Evolutionary conservation across 1,139 yeast genomes (phyloP).

Genomic region (Sugiyamaella japonica): DNA sequence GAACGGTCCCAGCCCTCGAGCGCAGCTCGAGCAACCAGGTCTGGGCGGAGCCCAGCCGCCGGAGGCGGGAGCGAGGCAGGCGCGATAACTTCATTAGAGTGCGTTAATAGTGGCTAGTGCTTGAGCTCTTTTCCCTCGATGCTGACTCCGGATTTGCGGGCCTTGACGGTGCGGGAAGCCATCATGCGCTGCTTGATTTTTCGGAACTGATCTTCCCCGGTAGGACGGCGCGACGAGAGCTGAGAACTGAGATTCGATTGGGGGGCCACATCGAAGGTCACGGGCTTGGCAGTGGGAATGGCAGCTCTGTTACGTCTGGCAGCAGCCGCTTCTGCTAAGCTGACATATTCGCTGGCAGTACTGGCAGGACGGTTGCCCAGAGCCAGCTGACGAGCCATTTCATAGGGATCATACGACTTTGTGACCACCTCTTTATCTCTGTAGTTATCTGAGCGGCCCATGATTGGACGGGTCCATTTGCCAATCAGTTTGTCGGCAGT

Average conservation of each 20-base stretch:
- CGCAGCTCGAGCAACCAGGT: background rate
- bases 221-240: constrained; percentile 42
- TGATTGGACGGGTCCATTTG: constrained; percentile 97
- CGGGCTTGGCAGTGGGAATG: constrained; percentile 84
- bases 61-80: background rate
- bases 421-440: constrained; percentile 79
- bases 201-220: constrained; percentile 70
- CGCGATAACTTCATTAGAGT: background rate
- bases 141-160: constrained; percentile 67
- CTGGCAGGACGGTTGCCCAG: constrained; percentile 5
- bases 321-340: constrained; percentile 87
- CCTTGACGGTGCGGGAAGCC: constrained; percentile 51
- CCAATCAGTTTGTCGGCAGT: constrained; percentile 89
- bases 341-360: constrained; percentile 44
- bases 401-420: constrained; percentile 63
- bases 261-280: constrained; percentile 91
- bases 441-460: constrained; percentile 93
- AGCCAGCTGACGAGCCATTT: constrained; percentile 28
- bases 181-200: constrained; percentile 60
- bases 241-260: constrained; percentile 52
- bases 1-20: background rate
- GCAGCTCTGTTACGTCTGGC: constrained; percentile 87
- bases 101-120: constrained; percentile 3
- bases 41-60: background rate
- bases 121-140: constrained; percentile 58